Conservation (phyloP, 345 rosid species). For the Aquilaria yunnanensis region DNA sequence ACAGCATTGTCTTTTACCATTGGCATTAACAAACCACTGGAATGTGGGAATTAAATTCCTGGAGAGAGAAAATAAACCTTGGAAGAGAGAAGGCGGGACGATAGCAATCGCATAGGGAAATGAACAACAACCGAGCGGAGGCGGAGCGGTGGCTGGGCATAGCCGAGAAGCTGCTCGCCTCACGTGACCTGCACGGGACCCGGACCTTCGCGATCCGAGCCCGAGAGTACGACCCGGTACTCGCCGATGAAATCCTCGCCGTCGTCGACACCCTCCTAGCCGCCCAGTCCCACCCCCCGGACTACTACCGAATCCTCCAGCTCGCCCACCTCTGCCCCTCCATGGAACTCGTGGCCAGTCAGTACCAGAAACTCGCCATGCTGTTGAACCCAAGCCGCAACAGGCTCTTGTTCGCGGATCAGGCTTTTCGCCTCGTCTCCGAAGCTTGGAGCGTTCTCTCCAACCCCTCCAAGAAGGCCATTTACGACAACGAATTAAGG, state of each 20-base stretch:
- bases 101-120: conserved; percentile 1
- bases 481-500: conserved; percentile 66
- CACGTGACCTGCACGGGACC: conserved; percentile 77
- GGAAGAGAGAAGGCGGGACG: not conserved
- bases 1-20: no score
- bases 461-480: conserved; percentile 52
- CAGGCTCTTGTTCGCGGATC: conserved; percentile 67
- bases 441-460: conserved; percentile 89
- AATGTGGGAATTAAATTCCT: no score
- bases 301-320: conserved; percentile 85
- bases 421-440: conserved; percentile 56
- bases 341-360: conserved; percentile 65
- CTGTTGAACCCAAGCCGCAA: conserved; percentile 62
- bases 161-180: conserved; percentile 73
- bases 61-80: not conserved
- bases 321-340: conserved; percentile 55
- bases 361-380: conserved; percentile 74
- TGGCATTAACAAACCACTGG: no score
- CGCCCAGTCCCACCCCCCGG: conserved; percentile 42
- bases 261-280: conserved; percentile 74
- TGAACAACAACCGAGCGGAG: conserved; percentile 47
- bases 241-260: conserved; percentile 67
- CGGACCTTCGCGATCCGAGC: conserved; percentile 79
- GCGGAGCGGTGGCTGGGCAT: conserved; percentile 83
- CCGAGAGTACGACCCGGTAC: conserved; percentile 65